Evolutionary conservation across 495 filamentous ascomycete species (phyloP).

Genomic region (Penicillium bialowiezense): DNA sequence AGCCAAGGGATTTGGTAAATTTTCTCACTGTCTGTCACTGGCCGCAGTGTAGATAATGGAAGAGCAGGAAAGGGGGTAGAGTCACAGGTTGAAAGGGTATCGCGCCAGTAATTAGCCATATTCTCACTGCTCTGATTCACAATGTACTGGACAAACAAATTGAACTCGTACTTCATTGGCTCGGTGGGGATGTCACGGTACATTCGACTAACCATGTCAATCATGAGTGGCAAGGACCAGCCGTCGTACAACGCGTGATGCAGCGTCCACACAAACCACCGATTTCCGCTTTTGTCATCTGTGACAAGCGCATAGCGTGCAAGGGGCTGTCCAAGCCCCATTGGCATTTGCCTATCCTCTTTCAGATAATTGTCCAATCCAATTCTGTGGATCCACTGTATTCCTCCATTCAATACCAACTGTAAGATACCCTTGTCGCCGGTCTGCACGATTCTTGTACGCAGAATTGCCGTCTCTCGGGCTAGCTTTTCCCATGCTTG

Average conservation of each 20-base stretch:
- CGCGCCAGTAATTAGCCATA: background rate
- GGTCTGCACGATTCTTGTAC: background rate
- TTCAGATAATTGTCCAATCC: background rate
- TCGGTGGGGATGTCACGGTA: background rate
- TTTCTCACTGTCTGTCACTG: background rate
- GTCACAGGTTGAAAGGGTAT: background rate
- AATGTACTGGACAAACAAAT: background rate
- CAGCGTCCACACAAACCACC: slow-evolving; percentile 23
- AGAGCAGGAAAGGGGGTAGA: background rate
- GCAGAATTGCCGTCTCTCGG: background rate
- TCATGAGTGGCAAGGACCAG: slow-evolving; percentile 5
- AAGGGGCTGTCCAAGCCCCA: background rate
- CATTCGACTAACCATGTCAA: background rate
- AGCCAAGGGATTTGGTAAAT: no score
- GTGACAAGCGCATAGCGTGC: slow-evolving; percentile 37
- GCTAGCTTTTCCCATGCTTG: background rate
- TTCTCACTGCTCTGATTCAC: background rate
- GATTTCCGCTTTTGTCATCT: background rate
- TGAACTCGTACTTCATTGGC: background rate
- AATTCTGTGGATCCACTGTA: background rate
- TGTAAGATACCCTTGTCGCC: background rate
- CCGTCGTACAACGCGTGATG: slow-evolving; percentile 31
- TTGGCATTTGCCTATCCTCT: background rate
- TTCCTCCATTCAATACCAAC: background rate
- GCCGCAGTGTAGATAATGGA: background rate